Evolutionary conservation across 2,329 filamentous ascomycete genomes (phyloP), one percentile per base, ranked within the genome.

Genomic region (Xylaria sp.): DNA sequence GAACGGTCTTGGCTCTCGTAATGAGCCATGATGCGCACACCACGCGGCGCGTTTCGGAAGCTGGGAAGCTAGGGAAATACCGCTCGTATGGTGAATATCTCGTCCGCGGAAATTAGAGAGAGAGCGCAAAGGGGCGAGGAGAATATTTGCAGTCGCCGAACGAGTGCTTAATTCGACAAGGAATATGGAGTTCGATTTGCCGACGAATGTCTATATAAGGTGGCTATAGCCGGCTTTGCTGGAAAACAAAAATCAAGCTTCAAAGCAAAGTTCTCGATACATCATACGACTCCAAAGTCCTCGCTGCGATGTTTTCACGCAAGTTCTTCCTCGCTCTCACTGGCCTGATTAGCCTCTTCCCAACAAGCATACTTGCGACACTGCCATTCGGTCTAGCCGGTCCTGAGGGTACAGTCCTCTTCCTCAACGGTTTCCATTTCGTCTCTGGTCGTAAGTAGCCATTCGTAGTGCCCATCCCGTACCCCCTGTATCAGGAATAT

Each of bases 391-490:
- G 65, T 23, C 37, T 54, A 34, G 46, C 28, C 20, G 55, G 55
- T 2, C 55, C 55, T 9, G 39, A 58, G 20, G 55, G 55, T 4
- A 12, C 55, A 13, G 55, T 58, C n/a, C 37, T 58, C 13, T 58
- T 58, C 15, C 55, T 58, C 12, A 58, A 58, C 20, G 55, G 55
- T 0, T 58, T 58, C 10, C 65, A 68, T n/a, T 68, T 68, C 48
- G 65, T 68, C 37, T 63, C 65, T 1, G 65, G 65, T 10, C 65
- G 62, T 64, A 64, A 64, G 62, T 39, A 58, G 25, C 41, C 8
- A 9, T 20, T n/a, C 8, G 12, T 55, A n/a, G 28, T 18, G 8
- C 28, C 32, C 5, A 5, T 20, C 7, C 25, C 7, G 0, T 18
- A 2, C 10, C 3, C 1, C 15, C 37, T 15, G 2, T 32, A 8